A percentile compares a stretch with the other conserved stretches of the same genome.
Conservation (phyloP, 805 yeast species). For the Suhomyces pyralidae region DNA sequence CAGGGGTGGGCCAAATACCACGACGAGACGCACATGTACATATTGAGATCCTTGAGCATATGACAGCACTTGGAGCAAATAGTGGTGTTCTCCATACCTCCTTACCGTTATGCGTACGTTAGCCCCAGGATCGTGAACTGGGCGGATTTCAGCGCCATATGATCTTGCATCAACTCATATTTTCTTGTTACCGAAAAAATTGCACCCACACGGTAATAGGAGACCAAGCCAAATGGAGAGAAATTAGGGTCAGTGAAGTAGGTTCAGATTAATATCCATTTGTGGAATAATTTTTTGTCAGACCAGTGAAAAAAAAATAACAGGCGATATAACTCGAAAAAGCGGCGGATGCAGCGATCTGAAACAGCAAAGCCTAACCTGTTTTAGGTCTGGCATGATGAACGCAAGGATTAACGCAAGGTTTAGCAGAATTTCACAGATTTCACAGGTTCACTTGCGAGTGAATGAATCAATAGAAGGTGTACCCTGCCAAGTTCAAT, state of each 20-base stretch:
- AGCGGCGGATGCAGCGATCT: background rate
- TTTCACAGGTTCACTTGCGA: background rate
- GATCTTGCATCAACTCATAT: background rate
- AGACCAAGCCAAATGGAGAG: background rate
- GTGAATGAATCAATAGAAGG: background rate
- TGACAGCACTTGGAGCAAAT: background rate
- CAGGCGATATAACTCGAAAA: background rate
- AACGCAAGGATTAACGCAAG: background rate
- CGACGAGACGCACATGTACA: background rate
- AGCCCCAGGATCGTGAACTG: background rate
- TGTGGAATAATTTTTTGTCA: background rate
- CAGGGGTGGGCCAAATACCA: background rate
- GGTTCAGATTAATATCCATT: background rate
- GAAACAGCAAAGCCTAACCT: background rate
- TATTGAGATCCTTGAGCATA: background rate
- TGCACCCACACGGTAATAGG: background rate
- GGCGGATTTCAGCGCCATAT: background rate
- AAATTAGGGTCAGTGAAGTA: background rate
- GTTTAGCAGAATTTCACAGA: background rate
- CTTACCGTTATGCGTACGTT: background rate
- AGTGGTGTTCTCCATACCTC: background rate
- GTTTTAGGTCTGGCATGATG: background rate
- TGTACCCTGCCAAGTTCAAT: background rate
- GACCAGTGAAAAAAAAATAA: background rate
- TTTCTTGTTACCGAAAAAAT: background rate